These are phyloP conservation scores for Pichia sp. DNA, from an alignment of 1,139 yeast species.

Conservation along the genomic window DNA sequence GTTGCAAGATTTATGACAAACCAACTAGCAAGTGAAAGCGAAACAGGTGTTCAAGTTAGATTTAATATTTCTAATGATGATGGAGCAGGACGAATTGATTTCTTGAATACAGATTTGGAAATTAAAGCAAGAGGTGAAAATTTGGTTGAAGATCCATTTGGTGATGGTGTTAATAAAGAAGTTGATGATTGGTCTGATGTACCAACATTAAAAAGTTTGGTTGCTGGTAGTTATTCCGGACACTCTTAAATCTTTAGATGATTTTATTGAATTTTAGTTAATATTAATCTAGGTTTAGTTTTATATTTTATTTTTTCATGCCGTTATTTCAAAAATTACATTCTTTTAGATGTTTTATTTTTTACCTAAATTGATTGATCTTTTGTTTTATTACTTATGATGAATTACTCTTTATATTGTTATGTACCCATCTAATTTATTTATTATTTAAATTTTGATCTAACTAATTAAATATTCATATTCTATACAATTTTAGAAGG, in stretches of 20 bases:
- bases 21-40: conserved; percentile 57
- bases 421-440: too few species aligned
- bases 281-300: background rate
- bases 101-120: conserved; percentile 18
- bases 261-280: background rate
- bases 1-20: conserved; percentile 68
- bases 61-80: conserved; percentile 38
- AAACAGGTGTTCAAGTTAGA: conserved; percentile 64
- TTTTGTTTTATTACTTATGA: too few species aligned
- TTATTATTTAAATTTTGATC: too few species aligned
- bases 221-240: conserved; percentile 32
- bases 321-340: too few species aligned
- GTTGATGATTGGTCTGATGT: conserved; percentile 25
- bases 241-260: conserved; percentile 17
- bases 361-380: too few species aligned
- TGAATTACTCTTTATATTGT: too few species aligned
- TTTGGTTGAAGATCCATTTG: conserved; percentile 29
- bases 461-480: too few species aligned
- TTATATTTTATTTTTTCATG: background rate
- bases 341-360: too few species aligned
- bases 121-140: conserved; percentile 17
- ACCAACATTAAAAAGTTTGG: conserved; percentile 30
- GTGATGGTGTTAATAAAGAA: conserved; percentile 11
- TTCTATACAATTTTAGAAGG: too few species aligned
- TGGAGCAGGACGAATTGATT: conserved; percentile 18